Conservation (phyloP, 163 green algal species). For the Coccomyxa subellipsoidea region DNA sequence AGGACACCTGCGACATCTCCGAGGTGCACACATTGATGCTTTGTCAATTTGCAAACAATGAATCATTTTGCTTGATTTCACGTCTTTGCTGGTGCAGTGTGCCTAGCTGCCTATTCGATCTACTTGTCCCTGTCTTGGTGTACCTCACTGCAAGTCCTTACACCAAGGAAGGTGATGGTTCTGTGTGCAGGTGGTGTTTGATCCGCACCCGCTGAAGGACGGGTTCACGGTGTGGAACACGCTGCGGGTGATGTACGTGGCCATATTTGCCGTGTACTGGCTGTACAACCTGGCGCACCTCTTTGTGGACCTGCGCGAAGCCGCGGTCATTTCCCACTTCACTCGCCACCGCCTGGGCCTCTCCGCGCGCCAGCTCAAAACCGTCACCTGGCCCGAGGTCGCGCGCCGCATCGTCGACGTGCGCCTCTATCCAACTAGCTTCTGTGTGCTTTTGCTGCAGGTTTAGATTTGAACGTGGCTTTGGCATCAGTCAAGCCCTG, state of each 20-base stretch:
- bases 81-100: no score
- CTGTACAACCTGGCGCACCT: slow-evolving; percentile 56
- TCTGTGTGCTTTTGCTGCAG: no score
- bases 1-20: slow-evolving; percentile 60
- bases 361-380: slow-evolving; percentile 66
- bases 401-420: slow-evolving; percentile 74
- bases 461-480: no score
- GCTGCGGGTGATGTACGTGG: slow-evolving; percentile 69
- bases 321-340: slow-evolving; percentile 60
- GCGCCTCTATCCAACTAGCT: neutral
- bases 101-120: no score
- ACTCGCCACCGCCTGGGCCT: slow-evolving; percentile 77
- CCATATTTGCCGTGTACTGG: slow-evolving; percentile 81
- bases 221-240: slow-evolving; percentile 39
- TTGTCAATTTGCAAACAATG: no score
- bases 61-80: no score
- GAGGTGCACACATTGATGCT: slow-evolving; percentile 24
- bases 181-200: slow-evolving; percentile 34
- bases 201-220: slow-evolving; percentile 31
- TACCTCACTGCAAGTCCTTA: neutral
- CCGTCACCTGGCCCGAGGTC: slow-evolving; percentile 87
- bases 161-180: neutral
- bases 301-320: slow-evolving; percentile 45
- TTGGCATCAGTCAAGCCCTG: no score
- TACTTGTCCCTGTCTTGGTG: neutral